Conservation (phyloP, 139 green algal species). For the Dunaliella primolecta region DNA sequence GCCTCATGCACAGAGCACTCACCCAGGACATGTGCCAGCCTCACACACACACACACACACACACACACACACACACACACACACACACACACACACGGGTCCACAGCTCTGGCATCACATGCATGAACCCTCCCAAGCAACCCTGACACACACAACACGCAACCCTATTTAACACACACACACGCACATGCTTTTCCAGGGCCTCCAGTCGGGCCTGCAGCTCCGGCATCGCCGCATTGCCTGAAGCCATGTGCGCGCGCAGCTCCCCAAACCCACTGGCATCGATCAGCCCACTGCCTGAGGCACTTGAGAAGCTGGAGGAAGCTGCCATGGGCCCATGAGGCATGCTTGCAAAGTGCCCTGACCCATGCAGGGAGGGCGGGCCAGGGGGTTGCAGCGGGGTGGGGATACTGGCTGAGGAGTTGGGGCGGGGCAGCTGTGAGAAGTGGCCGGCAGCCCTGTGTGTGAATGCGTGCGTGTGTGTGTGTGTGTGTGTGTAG, state of each 20-base stretch:
- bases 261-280: not conserved
- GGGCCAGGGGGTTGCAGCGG: not conserved
- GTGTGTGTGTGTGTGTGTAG: not conserved
- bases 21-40: no score
- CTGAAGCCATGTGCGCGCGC: not conserved
- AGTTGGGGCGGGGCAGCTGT: not conserved
- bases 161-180: no score
- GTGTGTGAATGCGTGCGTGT: not conserved
- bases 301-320: not conserved
- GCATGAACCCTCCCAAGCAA: no score
- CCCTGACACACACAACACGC: no score
- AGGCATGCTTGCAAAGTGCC: not conserved
- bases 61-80: no score
- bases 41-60: no score
- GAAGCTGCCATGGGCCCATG: not conserved
- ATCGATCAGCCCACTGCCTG: not conserved
- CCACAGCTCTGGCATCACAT: no score
- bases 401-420: not conserved
- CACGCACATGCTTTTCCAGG: constrained; percentile 9
- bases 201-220: constrained; percentile 1
- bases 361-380: not conserved
- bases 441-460: not conserved
- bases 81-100: no score
- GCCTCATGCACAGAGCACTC: no score
- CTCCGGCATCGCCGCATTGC: not conserved